Conservation (phyloP, 176 grass and related monocot genomes). For the Pontederia crassipes region DNA sequence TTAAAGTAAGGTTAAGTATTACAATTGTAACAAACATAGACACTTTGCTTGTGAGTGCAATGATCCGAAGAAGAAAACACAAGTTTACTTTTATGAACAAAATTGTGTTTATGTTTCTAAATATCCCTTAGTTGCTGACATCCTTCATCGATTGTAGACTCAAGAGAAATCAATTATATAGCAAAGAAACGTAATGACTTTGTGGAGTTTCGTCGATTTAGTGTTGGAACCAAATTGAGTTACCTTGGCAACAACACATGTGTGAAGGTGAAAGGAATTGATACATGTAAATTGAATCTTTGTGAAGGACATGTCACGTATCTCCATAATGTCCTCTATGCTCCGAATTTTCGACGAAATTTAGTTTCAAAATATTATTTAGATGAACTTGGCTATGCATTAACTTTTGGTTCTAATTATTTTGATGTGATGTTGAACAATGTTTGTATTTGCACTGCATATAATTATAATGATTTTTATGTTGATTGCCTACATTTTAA, state of each 20-base stretch:
- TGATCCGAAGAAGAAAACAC: background rate
- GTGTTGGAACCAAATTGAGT: background rate
- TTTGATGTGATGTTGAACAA: too few species aligned
- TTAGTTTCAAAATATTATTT: too few species aligned
- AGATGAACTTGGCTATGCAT: too few species aligned
- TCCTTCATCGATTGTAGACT: background rate
- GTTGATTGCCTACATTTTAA: too few species aligned
- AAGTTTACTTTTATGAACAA: background rate
- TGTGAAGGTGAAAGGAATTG: background rate
- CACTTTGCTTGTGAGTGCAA: background rate
- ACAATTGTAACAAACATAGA: background rate
- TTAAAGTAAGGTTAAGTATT: background rate
- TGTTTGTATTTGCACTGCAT: too few species aligned
- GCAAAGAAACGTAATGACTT: background rate
- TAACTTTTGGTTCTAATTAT: too few species aligned
- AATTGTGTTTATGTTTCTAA: background rate
- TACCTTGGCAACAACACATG: conserved; percentile 6
- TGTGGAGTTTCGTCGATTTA: background rate
- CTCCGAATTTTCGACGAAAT: too few species aligned
- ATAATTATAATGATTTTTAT: too few species aligned
- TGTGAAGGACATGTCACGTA: background rate
- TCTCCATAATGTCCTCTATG: too few species aligned
- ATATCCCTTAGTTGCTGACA: background rate
- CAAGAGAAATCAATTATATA: background rate
- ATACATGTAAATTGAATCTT: background rate